These are phyloP conservation scores for Podospora tetraspora DNA, from an alignment of 495 filamentous ascomycete genomes.

Conservation along the genomic window DNA sequence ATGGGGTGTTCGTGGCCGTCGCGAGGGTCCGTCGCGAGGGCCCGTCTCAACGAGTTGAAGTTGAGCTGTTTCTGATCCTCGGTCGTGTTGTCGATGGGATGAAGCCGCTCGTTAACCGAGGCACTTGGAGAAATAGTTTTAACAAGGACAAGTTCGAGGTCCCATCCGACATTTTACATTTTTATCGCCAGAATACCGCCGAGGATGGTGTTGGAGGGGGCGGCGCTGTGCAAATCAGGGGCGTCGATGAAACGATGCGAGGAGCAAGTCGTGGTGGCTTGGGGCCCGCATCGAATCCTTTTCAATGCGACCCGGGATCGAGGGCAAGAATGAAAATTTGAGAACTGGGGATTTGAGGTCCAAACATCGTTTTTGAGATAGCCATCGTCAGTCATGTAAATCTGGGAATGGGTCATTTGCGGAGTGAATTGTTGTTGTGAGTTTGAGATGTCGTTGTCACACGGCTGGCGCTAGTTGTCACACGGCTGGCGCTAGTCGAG, in stretches of 20 bases:
- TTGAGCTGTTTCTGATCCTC: too few species aligned
- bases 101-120: not conserved
- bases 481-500: too few species aligned
- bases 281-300: not conserved
- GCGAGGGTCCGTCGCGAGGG: too few species aligned
- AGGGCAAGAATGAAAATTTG: not conserved
- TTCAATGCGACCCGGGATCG: not conserved
- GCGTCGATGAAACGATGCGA: not conserved
- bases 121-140: not conserved
- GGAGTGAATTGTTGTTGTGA: not conserved
- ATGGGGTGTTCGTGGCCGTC: not conserved
- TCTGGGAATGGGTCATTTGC: not conserved
- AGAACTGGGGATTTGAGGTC: not conserved
- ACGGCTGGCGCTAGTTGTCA: too few species aligned
- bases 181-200: not conserved
- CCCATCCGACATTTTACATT: not conserved
- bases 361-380: not conserved
- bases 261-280: not conserved
- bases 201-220: not conserved
- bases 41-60: not conserved
- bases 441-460: not conserved
- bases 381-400: too few species aligned
- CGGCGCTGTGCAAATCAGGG: not conserved
- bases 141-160: not conserved
- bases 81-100: not conserved